Evolutionary conservation across 257 asterid genomes (phyloP), one percentile per base, ranked within the genome.

Genomic region (Eucommia ulmoides): DNA sequence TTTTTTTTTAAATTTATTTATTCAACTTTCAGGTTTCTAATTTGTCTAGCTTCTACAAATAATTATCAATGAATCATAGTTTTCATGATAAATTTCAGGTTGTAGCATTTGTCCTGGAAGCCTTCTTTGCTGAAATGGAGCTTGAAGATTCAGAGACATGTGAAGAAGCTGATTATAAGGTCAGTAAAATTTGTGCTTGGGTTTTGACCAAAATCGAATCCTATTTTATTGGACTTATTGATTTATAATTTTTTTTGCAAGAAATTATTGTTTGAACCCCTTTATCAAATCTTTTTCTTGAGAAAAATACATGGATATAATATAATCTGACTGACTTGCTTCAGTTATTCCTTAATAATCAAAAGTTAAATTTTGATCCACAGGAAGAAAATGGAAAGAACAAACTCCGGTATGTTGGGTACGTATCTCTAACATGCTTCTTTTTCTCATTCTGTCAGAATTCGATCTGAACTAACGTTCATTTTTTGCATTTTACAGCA

Each of bases 91-190:
- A 1, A 29, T 41, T 61, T 59, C 83, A 89, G 98, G 91, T 89
- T 68, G 74, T 89, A 58, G 96, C 98, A 51, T 89, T 89, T 76
- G 94, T 89, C 58, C 75, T 85, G 88, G 98, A 89, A 73, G 98
- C 98, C 53, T 89, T 89, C 80, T 87, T 85, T 61, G 94, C 94
- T 59, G 98, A 89, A 72, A 67, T 89, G 85, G 96, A 82, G 52
- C 70, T 89, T 15, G 98, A 89, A 79, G 35, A 75, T 24, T 26
- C 71, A 55, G 93, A 63, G 58, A 65, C 56, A 35, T 29, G 45
- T 52, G 72, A 24, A 61, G 67, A 71, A 54, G 79, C 61, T 48
- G 80, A 59, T 23, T 58, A 18, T 48, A 51, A 68, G 93, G 97
- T 84, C 59, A 63, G 87, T 60, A 33, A 21, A 50, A 47, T 46